These are phyloP conservation scores for Botrytis deweyae DNA, from an alignment of 2,329 filamentous ascomycete species.

Conservation along the genomic window DNA sequence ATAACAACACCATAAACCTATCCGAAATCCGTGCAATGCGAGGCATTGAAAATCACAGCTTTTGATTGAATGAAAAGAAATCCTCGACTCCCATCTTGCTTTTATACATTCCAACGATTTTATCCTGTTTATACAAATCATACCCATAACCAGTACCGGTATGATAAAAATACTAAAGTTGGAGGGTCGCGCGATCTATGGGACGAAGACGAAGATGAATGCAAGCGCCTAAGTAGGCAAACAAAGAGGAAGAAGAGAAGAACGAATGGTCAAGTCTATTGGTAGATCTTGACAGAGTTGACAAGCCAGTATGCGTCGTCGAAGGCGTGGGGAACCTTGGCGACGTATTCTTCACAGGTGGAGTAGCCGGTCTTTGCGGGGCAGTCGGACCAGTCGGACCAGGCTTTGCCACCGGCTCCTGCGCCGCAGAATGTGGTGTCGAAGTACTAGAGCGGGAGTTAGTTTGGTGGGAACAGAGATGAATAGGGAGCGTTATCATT, in stretches of 20 bases:
- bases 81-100: neutral
- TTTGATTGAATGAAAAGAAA: neutral
- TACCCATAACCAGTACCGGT: neutral
- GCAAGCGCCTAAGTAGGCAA: too few relatives aligned
- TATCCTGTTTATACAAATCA: neutral
- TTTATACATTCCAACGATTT: neutral
- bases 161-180: neutral
- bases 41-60: neutral
- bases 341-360: conserved; percentile 74
- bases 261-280: conserved; percentile 28
- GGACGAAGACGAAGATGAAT: neutral
- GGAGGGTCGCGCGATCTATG: too few relatives aligned
- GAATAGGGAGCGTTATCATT: too few relatives aligned
- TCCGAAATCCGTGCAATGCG: neutral
- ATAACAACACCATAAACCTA: neutral
- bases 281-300: conserved; percentile 67
- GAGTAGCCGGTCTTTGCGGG: conserved; percentile 60
- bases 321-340: conserved; percentile 68
- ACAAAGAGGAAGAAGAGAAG: neutral
- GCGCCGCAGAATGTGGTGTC: conserved; percentile 84
- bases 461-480: neutral
- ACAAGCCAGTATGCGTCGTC: conserved; percentile 74
- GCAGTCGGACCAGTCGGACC: conserved; percentile 44
- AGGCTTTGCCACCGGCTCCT: conserved; percentile 66
- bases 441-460: conserved; percentile 45